phyloP scores from a whole-genome alignment of 2,329 filamentous ascomycete species.

The Teratosphaeria zuluensis region DNA sequence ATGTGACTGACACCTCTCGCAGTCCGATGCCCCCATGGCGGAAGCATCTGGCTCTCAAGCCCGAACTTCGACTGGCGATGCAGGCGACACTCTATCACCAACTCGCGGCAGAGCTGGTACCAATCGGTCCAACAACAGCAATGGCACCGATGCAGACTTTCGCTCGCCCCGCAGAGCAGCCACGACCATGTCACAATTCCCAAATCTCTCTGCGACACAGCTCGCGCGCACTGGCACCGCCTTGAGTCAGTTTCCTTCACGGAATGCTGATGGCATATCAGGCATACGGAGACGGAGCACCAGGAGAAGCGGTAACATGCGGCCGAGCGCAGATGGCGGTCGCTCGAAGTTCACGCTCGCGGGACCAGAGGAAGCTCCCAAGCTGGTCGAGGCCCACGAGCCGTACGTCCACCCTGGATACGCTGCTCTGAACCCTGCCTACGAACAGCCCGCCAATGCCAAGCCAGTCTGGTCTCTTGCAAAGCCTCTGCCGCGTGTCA shows the following conservation, averaged over 20 bases:
- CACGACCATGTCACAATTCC: background rate
- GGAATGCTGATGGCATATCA: background rate
- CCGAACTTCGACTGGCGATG: background rate
- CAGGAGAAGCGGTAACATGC: background rate
- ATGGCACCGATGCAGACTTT: background rate
- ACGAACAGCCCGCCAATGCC: slow-evolving; percentile 40
- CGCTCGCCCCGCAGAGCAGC: background rate
- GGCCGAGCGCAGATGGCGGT: background rate
- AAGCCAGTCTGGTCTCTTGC: slow-evolving; percentile 47
- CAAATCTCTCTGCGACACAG: background rate
- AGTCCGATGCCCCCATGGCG: background rate
- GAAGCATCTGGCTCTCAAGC: background rate
- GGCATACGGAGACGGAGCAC: background rate
- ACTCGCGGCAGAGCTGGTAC: background rate
- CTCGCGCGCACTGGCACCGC: background rate
- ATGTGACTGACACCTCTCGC: background rate
- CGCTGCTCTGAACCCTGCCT: slow-evolving; percentile 43
- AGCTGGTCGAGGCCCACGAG: slow-evolving; percentile 13
- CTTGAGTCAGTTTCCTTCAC: background rate
- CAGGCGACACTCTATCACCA: background rate
- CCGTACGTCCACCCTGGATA: slow-evolving; percentile 43
- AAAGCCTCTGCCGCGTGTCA: slow-evolving; percentile 44
- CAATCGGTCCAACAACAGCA: background rate
- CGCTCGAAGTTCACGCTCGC: slow-evolving; percentile 8
- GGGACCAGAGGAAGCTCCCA: slow-evolving; percentile 12